These are phyloP conservation scores for Heritiera fomes DNA, from an alignment of 345 rosid genomes.

Conservation along the genomic window DNA sequence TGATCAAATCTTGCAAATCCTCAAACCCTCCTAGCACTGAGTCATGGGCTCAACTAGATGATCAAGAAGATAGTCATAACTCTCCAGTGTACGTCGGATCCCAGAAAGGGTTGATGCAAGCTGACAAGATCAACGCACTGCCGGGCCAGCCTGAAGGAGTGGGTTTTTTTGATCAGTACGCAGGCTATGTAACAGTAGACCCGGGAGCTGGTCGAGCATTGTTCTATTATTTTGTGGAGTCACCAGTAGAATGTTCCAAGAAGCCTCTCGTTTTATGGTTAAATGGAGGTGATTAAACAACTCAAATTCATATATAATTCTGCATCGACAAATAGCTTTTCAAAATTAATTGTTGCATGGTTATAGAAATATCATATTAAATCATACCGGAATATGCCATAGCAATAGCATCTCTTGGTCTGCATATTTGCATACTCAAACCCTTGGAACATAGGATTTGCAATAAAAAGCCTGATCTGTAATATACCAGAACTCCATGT, in stretches of 20 bases:
- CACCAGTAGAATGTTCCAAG: slow-evolving; percentile 17
- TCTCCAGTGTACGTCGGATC: slow-evolving; percentile 15
- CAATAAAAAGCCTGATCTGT: neutral
- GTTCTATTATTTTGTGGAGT: slow-evolving; percentile 22
- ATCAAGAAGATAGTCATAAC: neutral
- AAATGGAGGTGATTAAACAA: slow-evolving; percentile 21
- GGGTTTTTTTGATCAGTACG: slow-evolving; percentile 28
- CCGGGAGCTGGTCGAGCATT: slow-evolving; percentile 10
- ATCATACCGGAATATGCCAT: neutral
- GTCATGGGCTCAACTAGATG: slow-evolving; percentile 23
- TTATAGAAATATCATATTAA: no score
- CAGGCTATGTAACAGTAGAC: slow-evolving; percentile 32
- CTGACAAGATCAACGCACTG: slow-evolving; percentile 18
- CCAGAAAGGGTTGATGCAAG: slow-evolving; percentile 23
- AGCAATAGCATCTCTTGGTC: neutral
- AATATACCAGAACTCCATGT: neutral
- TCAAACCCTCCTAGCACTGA: slow-evolving; percentile 26
- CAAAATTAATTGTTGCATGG: neutral
- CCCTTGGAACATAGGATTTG: neutral
- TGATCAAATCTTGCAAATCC: slow-evolving; percentile 34
- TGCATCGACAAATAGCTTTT: neutral
- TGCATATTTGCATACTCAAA: neutral
- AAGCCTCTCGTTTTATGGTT: slow-evolving; percentile 28
- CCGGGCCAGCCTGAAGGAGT: slow-evolving; percentile 30
- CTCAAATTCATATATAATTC: neutral